A percentile compares a stretch with the other conserved stretches of the same genome.
These are phyloP conservation scores for Mesembryanthemum crystallinum DNA, from an alignment of 148 eudicot species.

Conservation along the genomic window DNA sequence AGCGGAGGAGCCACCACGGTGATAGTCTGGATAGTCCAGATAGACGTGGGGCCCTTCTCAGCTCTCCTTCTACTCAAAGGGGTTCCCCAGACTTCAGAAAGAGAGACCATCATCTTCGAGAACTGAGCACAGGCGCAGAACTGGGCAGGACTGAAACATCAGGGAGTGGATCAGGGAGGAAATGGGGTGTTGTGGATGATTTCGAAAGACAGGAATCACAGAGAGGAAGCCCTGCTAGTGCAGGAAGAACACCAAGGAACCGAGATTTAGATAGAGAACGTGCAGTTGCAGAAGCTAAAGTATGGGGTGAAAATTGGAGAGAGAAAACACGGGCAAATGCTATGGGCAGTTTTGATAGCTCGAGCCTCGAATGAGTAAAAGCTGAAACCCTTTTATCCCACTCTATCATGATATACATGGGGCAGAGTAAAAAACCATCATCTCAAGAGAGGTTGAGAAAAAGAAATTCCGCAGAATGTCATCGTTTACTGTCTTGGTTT, in stretches of 20 bases:
- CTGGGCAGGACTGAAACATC: conserved; percentile 55
- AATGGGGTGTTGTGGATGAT: conserved; percentile 57
- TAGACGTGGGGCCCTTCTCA: conserved; percentile 41
- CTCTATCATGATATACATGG: neutral
- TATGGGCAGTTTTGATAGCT: conserved; percentile 66
- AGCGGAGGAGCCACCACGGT: conserved; percentile 47
- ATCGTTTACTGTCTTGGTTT: conserved; percentile 28
- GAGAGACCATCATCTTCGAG: conserved; percentile 48
- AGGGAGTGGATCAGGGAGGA: conserved; percentile 70
- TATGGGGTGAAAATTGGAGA: conserved; percentile 97
- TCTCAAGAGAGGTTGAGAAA: conserved; percentile 3
- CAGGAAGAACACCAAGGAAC: conserved; percentile 67
- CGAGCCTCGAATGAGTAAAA: conserved; percentile 48
- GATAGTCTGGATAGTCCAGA: conserved; percentile 61
- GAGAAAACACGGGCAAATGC: conserved; percentile 59
- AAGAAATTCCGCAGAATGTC: conserved; percentile 6
- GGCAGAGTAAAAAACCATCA: conserved; percentile 9
- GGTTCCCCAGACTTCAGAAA: conserved; percentile 72
- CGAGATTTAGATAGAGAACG: conserved; percentile 80
- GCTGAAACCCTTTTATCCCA: neutral
- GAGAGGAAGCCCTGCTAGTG: conserved; percentile 66
- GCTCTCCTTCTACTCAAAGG: conserved; percentile 65
- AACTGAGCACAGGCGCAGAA: conserved; percentile 54
- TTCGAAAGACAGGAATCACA: conserved; percentile 51
- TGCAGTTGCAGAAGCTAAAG: conserved; percentile 92